These are phyloP conservation scores for Posidonia australis DNA, from an alignment of 106 monocot genomes.

Conservation along the genomic window DNA sequence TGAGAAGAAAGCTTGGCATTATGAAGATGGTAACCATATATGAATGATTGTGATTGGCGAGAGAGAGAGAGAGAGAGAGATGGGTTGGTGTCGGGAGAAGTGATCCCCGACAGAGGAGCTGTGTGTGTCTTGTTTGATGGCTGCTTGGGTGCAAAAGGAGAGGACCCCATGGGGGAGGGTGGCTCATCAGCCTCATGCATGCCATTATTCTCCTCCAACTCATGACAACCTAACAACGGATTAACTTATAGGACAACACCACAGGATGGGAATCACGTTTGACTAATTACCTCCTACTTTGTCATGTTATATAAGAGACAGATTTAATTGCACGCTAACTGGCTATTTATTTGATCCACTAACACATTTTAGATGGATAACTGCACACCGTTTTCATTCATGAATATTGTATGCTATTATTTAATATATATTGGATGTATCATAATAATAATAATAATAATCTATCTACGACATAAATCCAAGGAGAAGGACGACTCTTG, in stretches of 20 bases:
- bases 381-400: no score
- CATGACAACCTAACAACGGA: neutral
- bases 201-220: conserved; percentile 5
- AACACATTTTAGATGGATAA: no score
- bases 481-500: neutral
- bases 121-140: conserved; percentile 18
- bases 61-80: conserved; percentile 1
- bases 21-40: neutral
- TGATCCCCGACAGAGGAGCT: conserved; percentile 5
- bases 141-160: conserved; percentile 1
- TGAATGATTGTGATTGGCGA: no score
- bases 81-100: conserved; percentile 3
- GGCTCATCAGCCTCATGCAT: neutral
- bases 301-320: no score
- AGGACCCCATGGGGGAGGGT: conserved; percentile 6
- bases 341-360: no score
- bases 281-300: no score
- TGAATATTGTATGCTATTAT: no score
- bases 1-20: neutral
- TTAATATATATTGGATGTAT: no score
- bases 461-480: neutral
- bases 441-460: no score
- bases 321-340: no score
- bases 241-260: neutral
- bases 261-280: no score